Base-by-base conservation (phyloP, 208 protist species). In the Phytomonas francai region DNA sequence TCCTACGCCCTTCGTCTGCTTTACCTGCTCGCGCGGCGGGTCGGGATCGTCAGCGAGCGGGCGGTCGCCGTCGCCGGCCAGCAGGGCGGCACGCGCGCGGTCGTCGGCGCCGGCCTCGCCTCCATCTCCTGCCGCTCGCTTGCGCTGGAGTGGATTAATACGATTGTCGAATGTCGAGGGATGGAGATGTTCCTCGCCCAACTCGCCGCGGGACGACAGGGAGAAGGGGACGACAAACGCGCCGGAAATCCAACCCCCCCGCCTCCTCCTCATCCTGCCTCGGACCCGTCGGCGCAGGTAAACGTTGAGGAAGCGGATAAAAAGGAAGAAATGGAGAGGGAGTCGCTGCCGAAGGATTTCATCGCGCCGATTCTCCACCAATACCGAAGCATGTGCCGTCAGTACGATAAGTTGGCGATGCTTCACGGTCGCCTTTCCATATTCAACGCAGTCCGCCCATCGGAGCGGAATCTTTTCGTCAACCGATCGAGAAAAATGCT, bases 321-420 rank as follows among this genome's bases (percentile, higher is more conserved):
- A 36, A 28, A 73, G 42, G n/a, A n/a, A n/a, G n/a, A n/a, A 64
- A 22, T 29, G 57, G 59, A 60, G 66, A 56, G 27, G 25, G 58
- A 66, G 19, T 81, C 88, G 19, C 78, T 87, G 59, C 86, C 89
- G 14, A 80, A 78, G 29, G 85, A 87, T 56, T 92, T 91, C 56
- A 56, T 95, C 9, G 86, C 86, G 7, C 89, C 89, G 12, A 65
- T 95, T 16, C 72, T 92, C 16, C 84, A 91, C 68, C 89, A 95
- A 65, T 95, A 92, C 74, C 84, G 80, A 14, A 68, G 65, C 22
- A 73, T 92, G 65, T 80, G 68, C 25, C 51, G 71, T 2, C 74
- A 84, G 54, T 87, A 92, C 68, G 89, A 92, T 76, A 81, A 78
- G 34, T 71, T 95, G 22, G 85, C 86, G 7, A 59, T 78, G 30